Evolutionary conservation across 345 rosid species (phyloP).

Genomic region (Kernera saxatilis): DNA sequence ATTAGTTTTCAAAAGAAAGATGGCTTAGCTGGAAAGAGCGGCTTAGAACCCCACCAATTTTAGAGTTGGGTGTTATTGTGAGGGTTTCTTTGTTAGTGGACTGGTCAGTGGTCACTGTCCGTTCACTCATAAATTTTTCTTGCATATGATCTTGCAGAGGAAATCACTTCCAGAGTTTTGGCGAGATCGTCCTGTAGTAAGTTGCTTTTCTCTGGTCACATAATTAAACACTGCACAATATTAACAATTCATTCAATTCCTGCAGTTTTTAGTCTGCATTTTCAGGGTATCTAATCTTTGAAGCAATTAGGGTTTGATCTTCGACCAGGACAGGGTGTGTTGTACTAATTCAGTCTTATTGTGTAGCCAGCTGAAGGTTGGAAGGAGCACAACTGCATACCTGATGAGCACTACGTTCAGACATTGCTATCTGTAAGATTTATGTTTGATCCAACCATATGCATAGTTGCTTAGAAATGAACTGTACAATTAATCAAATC

Average conservation of each 20-base stretch:
- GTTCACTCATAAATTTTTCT: not conserved
- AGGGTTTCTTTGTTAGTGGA: slow-evolving; percentile 1
- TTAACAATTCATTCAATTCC: not conserved
- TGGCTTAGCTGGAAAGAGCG: not conserved
- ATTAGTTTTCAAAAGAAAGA: not conserved
- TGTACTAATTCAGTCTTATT: slow-evolving; percentile 14
- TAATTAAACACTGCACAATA: not conserved
- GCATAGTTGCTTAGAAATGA: not conserved
- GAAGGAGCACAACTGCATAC: slow-evolving; percentile 92
- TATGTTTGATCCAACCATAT: slow-evolving; percentile 4
- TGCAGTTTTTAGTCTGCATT: not conserved
- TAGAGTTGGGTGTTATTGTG: not conserved
- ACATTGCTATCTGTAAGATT: slow-evolving; percentile 80
- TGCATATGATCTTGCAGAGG: slow-evolving; percentile 49
- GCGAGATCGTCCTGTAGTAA: slow-evolving; percentile 79
- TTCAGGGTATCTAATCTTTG: not conserved
- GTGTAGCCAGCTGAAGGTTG: slow-evolving; percentile 73
- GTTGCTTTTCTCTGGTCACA: slow-evolving; percentile 28
- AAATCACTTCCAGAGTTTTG: slow-evolving; percentile 89
- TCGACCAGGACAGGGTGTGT: not conserved
- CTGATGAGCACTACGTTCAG: slow-evolving; percentile 97
- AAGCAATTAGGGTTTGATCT: not conserved
- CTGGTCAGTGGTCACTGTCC: not conserved
- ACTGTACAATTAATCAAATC: not conserved
- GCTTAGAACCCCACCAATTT: not conserved